Conservation (phyloP, 1,284 basidiomycete genomes). For the Trichosporon faecale region DNA sequence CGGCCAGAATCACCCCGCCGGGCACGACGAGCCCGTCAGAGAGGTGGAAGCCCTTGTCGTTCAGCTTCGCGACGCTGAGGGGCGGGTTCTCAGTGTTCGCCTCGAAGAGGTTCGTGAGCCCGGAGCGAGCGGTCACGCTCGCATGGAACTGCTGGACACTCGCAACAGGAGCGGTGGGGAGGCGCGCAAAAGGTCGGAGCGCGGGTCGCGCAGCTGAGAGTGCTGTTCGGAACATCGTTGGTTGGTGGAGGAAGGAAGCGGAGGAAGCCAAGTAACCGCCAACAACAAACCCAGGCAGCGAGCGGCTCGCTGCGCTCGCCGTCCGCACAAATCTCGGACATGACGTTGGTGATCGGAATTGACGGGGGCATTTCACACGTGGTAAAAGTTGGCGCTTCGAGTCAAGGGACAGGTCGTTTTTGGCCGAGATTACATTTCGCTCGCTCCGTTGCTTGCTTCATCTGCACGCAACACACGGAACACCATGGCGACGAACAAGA, state of each 20-base stretch:
- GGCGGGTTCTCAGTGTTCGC: constrained; percentile 27
- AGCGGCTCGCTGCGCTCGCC: not conserved
- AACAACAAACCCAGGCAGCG: not conserved
- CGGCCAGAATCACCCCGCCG: constrained; percentile 75
- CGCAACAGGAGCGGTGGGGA: not conserved
- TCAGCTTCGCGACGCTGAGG: constrained; percentile 44
- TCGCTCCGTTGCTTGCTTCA: not conserved
- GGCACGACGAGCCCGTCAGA: constrained; percentile 68
- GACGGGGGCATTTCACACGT: not conserved
- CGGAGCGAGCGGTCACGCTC: not conserved
- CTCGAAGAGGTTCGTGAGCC: constrained; percentile 36
- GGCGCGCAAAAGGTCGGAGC: not conserved
- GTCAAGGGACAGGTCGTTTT: not conserved
- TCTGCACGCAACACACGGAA: not conserved
- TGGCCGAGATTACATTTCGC: constrained; percentile 5
- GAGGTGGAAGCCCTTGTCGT: constrained; percentile 49
- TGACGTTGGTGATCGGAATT: not conserved
- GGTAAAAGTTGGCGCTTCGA: constrained; percentile 1
- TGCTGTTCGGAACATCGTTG: constrained; percentile 2
- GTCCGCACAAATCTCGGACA: not conserved
- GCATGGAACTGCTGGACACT: constrained; percentile 12
- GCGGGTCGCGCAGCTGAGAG: not conserved
- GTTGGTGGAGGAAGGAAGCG: not conserved
- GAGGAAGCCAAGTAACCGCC: not conserved
- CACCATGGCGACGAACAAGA: constrained; percentile 47